Evolutionary conservation across 2,329 filamentous ascomycete species (phyloP).

Genomic region (Curvularia sp.): DNA sequence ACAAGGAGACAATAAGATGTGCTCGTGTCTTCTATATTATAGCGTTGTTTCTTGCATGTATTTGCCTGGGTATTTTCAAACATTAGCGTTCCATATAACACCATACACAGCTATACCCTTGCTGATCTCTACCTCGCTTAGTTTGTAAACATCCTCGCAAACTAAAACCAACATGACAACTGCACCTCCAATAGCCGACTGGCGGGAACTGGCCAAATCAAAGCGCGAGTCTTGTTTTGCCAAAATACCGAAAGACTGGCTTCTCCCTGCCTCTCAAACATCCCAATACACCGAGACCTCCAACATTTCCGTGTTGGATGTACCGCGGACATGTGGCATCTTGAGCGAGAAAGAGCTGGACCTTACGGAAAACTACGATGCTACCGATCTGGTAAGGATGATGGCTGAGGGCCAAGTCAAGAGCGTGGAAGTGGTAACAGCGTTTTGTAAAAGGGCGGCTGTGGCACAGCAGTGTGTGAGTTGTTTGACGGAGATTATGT

Average conservation of each 20-base stretch:
- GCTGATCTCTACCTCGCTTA: background rate
- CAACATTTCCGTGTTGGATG: slow-evolving; percentile 36
- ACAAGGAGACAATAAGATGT: background rate
- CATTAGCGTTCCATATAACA: background rate
- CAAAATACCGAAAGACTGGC: slow-evolving; percentile 47
- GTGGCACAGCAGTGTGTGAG: slow-evolving; percentile 66
- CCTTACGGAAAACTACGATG: slow-evolving; percentile 48
- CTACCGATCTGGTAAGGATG: slow-evolving; percentile 38
- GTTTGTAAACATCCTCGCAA: background rate
- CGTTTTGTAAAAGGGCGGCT: slow-evolving; percentile 61
- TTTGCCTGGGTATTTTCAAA: background rate
- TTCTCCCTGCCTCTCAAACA: slow-evolving; percentile 32
- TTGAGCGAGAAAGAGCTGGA: slow-evolving; percentile 42
- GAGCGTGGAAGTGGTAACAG: slow-evolving; percentile 56
- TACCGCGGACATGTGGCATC: slow-evolving; percentile 42
- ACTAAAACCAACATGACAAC: slow-evolving; percentile 14
- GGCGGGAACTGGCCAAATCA: slow-evolving; percentile 39
- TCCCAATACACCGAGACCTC: slow-evolving; percentile 29
- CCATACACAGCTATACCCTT: background rate
- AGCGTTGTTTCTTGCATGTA: background rate
- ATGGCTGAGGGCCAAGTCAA: slow-evolving; percentile 34
- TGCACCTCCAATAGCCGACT: slow-evolving; percentile 31
- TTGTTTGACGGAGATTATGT: slow-evolving; percentile 55
- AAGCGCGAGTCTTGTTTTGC: slow-evolving; percentile 37
- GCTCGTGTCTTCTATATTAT: background rate